Evolutionary conservation across 1,139 yeast species (phyloP), one percentile per base, ranked within the genome.

Genomic region (Debaryomyces sp.): DNA sequence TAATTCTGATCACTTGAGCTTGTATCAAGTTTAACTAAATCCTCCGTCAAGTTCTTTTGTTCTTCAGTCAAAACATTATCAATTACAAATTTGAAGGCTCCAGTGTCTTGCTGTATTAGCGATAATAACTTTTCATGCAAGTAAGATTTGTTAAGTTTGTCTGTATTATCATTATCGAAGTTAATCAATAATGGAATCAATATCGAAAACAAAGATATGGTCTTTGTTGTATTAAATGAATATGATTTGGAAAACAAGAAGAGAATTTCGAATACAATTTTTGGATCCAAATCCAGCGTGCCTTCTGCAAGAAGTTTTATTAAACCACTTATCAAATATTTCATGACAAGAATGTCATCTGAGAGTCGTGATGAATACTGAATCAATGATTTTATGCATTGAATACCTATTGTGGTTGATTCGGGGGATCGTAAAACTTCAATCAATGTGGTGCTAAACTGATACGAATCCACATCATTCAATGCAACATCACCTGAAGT

Each of bases 351-450:
- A 49, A 54, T 63, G 57, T 52, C 70, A 54, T 43, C 64, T 38
- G 41, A 55, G 6, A 50, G 50, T 32, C 59, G 64, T 13, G 63
- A 60, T 2, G 75, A 66, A 15, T 78, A 64, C 21, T 72, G 75
- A 36, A 87, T 73, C 54, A 87, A 71, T 0, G 85, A 73, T 50
- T 78, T 81, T 37, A 86, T 70, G 43, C 90, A 80, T 53, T 82
- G 87, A 5, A 84, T 68, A 1, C 84, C 78, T 43, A 83, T 71
- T 0, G 79, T 59, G 5, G 77, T 67, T 18, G 52, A 72, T 59
- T 35, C 73, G 37, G 44, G 59, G 21, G 46, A 72, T 43, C 49
- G 70, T 62, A 61, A 61, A 63, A 56, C 73, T 50, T 54, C 55
- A 6, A 85, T 58, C 42, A 77, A 69, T 3, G 71, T 67, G 7